Conservation (phyloP, 2,329 filamentous ascomycete genomes). For the Ophiostoma novo-ulmi region DNA sequence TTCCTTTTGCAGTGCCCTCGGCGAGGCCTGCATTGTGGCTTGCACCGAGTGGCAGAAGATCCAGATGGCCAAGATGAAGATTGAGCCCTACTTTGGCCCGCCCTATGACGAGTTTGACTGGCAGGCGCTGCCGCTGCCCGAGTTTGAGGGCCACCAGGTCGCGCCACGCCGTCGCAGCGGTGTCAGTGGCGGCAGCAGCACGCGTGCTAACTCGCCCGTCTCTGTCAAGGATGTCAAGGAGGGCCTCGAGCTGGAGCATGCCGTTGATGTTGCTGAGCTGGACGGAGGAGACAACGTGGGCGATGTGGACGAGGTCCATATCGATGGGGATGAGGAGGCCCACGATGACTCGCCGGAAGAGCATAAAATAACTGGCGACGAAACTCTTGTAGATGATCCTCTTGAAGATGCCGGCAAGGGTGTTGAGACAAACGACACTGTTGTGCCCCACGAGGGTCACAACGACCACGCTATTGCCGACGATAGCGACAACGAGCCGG, state of each 20-base stretch:
- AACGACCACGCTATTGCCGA: constrained; percentile 18
- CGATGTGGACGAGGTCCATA: constrained; percentile 6
- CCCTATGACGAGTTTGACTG: constrained; percentile 37
- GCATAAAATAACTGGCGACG: not conserved
- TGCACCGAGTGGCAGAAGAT: constrained; percentile 35
- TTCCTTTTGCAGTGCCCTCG: constrained; percentile 32
- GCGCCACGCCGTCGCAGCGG: constrained; percentile 11
- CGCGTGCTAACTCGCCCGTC: constrained; percentile 3
- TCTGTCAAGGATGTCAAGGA: constrained; percentile 8
- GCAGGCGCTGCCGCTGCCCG: constrained; percentile 35
- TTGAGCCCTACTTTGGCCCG: constrained; percentile 37
- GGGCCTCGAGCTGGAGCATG: not conserved
- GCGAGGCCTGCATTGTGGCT: constrained; percentile 31
- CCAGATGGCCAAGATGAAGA: constrained; percentile 34
- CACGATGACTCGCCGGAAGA: not conserved
- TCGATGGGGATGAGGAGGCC: constrained; percentile 6
- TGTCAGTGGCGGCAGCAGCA: not conserved
- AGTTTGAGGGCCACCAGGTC: constrained; percentile 27
- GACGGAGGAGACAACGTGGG: not conserved
- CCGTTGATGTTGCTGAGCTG: not conserved
- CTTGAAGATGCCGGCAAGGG: not conserved
- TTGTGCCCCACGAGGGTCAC: not conserved
- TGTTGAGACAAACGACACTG: not conserved
- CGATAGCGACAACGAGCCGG: constrained; percentile 21
- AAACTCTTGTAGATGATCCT: not conserved